phyloP scores from a whole-genome alignment of 768 basidiomycete species.

The Tulasnella sp. region DNA sequence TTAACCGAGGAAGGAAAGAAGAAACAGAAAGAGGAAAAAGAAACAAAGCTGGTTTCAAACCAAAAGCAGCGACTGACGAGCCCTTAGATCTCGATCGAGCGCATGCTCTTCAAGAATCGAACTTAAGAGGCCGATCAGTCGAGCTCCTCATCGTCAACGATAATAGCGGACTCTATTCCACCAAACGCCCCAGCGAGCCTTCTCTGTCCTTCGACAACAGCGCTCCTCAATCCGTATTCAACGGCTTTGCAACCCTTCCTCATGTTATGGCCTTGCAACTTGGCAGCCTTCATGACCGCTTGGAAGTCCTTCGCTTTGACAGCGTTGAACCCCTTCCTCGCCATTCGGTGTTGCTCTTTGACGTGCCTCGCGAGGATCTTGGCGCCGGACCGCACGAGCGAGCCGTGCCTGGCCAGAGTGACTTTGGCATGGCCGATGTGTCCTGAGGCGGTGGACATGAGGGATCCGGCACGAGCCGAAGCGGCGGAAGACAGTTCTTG shows the following conservation, averaged over 20 bases:
- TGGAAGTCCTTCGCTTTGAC: not conserved
- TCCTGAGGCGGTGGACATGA: slow-evolving; percentile 4
- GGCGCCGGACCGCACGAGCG: slow-evolving; percentile 1
- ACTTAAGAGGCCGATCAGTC: not conserved
- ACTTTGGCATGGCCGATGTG: not conserved
- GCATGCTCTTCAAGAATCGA: not conserved
- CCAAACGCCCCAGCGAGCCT: slow-evolving; percentile 7
- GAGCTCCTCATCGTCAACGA: not conserved
- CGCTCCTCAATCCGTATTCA: slow-evolving; percentile 10
- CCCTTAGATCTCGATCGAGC: not conserved
- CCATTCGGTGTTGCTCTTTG: not conserved
- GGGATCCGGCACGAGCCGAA: not conserved
- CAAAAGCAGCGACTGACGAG: not conserved
- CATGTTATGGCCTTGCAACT: slow-evolving; percentile 15
- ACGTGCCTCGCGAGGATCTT: slow-evolving; percentile 8
- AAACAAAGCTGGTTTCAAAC: not conserved
- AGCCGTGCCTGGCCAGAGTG: not conserved
- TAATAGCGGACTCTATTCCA: not conserved
- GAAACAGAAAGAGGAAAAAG: not conserved
- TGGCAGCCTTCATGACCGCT: not conserved
- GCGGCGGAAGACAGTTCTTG: slow-evolving; percentile 5
- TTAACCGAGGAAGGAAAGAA: not conserved
- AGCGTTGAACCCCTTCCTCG: not conserved
- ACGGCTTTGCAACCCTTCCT: slow-evolving; percentile 12
- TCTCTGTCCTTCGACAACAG: slow-evolving; percentile 3